Conservation (phyloP, 1,284 basidiomycete species). For the Irpex lacteus region DNA sequence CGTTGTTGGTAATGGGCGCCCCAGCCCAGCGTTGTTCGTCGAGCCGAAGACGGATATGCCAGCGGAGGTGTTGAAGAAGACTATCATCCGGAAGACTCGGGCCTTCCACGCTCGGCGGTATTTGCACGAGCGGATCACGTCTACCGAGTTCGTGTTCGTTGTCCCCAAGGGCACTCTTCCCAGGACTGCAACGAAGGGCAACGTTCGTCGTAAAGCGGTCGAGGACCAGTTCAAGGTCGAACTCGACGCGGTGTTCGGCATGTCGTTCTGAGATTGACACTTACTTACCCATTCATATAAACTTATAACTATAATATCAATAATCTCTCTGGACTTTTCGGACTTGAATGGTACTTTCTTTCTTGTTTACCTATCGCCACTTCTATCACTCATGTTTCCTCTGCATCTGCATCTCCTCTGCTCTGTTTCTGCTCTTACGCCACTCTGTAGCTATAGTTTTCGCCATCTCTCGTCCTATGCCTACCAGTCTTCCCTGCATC, state of each 20-base stretch:
- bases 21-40: conserved; percentile 65
- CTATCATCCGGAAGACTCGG: conserved; percentile 62
- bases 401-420: no score
- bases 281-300: no score
- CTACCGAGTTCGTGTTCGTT: conserved; percentile 50
- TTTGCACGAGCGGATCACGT: conserved; percentile 63
- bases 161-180: conserved; percentile 58
- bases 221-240: conserved; percentile 50
- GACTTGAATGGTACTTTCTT: not conserved
- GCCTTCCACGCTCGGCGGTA: conserved; percentile 63
- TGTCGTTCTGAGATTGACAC: conserved; percentile 4
- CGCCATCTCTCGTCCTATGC: no score
- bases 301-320: no score
- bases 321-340: no score
- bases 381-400: no score
- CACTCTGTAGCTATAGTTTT: no score
- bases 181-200: conserved; percentile 69
- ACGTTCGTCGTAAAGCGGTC: conserved; percentile 62
- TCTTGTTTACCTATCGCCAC: not conserved
- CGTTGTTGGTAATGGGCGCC: conserved; percentile 63
- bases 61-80: conserved; percentile 49
- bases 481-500: no score
- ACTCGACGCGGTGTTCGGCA: conserved; percentile 46
- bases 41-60: conserved; percentile 37
- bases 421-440: no score